Evolutionary conservation across 2,329 filamentous ascomycete species (phyloP), one percentile per base, ranked within the genome.

Genomic region (Colletotrichum horii): DNA sequence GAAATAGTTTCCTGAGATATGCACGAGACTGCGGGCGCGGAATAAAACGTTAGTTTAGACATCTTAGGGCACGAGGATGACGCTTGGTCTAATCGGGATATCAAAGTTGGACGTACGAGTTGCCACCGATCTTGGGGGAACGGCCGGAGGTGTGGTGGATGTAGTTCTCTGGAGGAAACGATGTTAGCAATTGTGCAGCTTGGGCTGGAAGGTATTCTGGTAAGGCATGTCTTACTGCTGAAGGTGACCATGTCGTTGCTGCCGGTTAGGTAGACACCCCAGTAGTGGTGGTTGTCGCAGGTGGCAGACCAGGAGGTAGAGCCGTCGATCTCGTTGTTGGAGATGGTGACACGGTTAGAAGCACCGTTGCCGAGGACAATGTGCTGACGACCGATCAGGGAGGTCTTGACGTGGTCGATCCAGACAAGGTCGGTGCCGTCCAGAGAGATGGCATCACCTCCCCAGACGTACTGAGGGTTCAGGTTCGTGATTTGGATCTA

Each of bases 251-350:
- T 79, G 80, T 93, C 91, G 80, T 83, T 86, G 72, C 86, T 84
- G n/a, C 91, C 91, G 55, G 86, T 87, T 65, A 92, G 86, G 84
- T 90, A 91, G 77, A 92, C 82, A 34, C 83, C 87, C 89, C 91
- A 92, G 88, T 92, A 92, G 83, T 91, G 90, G 82, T 90, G 87
- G 55, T 85, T 86, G 79, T 92, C 85, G 82, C 91, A 93, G 62
- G 87, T 89, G 6, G 91, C 88, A 14, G 90, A 92, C 84, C 86
- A 92, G 22, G 83, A 81, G 38, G 87, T 87, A 28, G 81, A 80
- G 61, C 91, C 91, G 79, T 93, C 88, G 78, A 93, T 89, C 80
- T 91, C 88, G 83, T 81, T 86, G 87, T 93, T 92, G 78, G 90
- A 90, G 81, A 93, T 88, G 32, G 90, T 91, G 24, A 93, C 88